Conservation (phyloP, 306 rosid genomes). For the Acacia crassicarpa region DNA sequence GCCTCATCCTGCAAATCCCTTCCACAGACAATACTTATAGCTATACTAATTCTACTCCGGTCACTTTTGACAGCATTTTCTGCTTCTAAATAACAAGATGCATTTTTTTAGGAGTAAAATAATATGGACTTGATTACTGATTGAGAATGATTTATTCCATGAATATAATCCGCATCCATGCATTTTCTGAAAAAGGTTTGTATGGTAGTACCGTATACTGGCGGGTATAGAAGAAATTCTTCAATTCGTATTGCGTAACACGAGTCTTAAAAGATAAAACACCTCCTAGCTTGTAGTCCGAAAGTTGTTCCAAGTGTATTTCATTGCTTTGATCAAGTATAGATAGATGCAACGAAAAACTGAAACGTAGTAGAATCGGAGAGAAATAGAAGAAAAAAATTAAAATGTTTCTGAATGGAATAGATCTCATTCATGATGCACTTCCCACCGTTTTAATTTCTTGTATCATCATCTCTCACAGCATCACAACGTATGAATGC, state of each 20-base stretch:
- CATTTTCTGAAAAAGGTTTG: not conserved
- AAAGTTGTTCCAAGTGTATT: not conserved
- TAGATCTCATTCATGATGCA: not conserved
- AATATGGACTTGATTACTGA: not conserved
- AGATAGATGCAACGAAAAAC: not conserved
- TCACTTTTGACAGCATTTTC: conserved; percentile 19
- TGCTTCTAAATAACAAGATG: not conserved
- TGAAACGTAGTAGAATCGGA: not conserved
- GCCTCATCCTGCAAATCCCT: conserved; percentile 36
- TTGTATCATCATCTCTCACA: not conserved
- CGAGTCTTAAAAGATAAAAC: not conserved
- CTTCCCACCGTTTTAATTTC: not conserved
- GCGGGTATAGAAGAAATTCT: not conserved
- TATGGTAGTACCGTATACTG: not conserved
- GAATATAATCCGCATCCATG: not conserved
- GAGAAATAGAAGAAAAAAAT: not conserved
- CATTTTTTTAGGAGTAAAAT: not conserved
- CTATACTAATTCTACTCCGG: conserved; percentile 14
- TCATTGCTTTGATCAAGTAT: not conserved
- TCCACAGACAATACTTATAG: conserved; percentile 30
- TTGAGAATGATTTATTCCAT: not conserved
- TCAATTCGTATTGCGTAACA: not conserved
- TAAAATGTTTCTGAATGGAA: not conserved
- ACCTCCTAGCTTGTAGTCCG: not conserved
- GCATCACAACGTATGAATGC: not conserved